These are phyloP conservation scores for Auriculariales sp. DNA, from an alignment of 768 basidiomycete genomes.

Conservation along the genomic window DNA sequence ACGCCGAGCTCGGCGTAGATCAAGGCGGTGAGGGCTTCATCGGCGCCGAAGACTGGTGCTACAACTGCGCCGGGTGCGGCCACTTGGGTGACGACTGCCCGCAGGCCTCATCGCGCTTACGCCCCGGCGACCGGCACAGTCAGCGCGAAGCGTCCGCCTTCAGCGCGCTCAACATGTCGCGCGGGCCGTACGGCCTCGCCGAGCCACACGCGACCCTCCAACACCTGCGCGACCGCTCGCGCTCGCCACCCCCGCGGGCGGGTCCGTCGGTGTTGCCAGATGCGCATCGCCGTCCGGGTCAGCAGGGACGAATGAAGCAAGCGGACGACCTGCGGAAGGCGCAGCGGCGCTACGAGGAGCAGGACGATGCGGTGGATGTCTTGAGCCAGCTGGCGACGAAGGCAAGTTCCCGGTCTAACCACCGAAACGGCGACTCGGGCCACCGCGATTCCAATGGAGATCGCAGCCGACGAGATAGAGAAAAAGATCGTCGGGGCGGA, in stretches of 20 bases:
- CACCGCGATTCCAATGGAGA: background rate
- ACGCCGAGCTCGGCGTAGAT: conserved; percentile 30
- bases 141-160: conserved; percentile 53
- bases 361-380: conserved; percentile 13
- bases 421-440: conserved; percentile 5
- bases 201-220: conserved; percentile 16
- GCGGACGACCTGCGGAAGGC: conserved; percentile 38
- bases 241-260: conserved; percentile 17
- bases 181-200: conserved; percentile 48
- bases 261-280: conserved; percentile 31
- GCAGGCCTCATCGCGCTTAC: conserved; percentile 27
- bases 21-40: conserved; percentile 74
- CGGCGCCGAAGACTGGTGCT: conserved; percentile 62
- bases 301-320: conserved; percentile 45
- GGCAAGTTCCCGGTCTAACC: conserved; percentile 63
- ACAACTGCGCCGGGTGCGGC: conserved; percentile 58
- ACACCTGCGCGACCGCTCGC: conserved; percentile 25
- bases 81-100: conserved; percentile 60
- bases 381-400: conserved; percentile 24
- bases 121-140: too few species aligned
- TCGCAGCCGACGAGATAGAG: background rate
- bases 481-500: background rate
- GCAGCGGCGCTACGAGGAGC: conserved; percentile 25
- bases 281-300: conserved; percentile 38
- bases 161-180: conserved; percentile 40